Evolutionary conservation across 2,329 filamentous ascomycete species (phyloP), one percentile per base, ranked within the genome.

Genomic region (Ophiobolus disseminans): DNA sequence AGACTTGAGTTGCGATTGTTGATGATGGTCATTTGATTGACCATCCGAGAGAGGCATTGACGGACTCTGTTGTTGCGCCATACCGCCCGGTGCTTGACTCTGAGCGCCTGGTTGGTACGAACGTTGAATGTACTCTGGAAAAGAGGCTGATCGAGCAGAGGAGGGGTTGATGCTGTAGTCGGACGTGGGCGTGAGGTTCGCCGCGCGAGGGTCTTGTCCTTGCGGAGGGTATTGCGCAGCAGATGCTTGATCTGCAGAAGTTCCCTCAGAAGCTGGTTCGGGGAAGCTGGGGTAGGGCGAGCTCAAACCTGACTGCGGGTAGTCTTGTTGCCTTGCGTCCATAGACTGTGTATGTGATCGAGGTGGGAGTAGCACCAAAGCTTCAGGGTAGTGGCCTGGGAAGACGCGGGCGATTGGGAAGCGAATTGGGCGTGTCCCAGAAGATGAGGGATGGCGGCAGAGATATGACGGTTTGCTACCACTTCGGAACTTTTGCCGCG

Each of bases 11-110:
- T 82, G 85, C 82, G 68, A 65, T 64, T 73, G 69, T 80, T 84
- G 82, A 80, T 84, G 82, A 80, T 87, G 87, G 83, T 82, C 77
- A 80, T 78, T 87, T 80, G 83, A 81, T 70, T 81, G 80, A 75
- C 81, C 89, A 90, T 91, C 89, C 84, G 86, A 84, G 81, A 90
- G 81, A 86, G 88, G 83, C 83, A 90, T 84, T 79, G 90, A 96
- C 91, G 90, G 90, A 96, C 92, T 96, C 88, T 90, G 90, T 88
- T 91, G 86, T 90, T 96, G 91, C 86, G 92, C 91, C 92, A 97
- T 97, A 87, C 87, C 88, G 86, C 86, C 88, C 78, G 87, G 84
- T 78, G 86, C 86, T 78, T 83, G 86, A 76, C 86, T 83, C 74
- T 86, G 84, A 75, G 83, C 86, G 79, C 84, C 84, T 76, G 90